A percentile compares a stretch with the other conserved stretches of the same genome.
phyloP scores from a whole-genome alignment of 2,329 filamentous ascomycete species.

The Colletotrichum kahawae region DNA sequence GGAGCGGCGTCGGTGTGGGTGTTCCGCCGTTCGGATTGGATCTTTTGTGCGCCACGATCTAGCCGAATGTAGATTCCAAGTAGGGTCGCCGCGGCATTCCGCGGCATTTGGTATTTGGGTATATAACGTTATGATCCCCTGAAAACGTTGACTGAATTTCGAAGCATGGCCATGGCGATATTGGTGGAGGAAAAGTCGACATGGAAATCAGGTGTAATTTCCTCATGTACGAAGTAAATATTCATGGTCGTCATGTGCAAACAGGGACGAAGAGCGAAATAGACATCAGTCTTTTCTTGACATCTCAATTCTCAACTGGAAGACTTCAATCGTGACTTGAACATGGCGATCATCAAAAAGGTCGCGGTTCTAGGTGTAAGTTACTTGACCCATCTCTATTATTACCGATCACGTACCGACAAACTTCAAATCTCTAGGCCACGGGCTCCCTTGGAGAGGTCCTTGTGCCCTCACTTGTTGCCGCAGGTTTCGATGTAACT shows the following conservation, averaged over 20 bases:
- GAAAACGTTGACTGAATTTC: neutral
- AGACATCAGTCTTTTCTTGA: no score
- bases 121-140: neutral
- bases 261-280: neutral
- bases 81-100: neutral
- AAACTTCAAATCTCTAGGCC: neutral
- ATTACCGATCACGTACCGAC: neutral
- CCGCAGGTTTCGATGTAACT: neutral
- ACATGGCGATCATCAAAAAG: neutral
- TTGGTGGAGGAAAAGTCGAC: neutral
- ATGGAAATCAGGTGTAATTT: neutral
- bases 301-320: neutral
- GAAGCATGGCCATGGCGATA: neutral
- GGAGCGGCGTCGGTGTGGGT: neutral
- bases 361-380: slow-evolving; percentile 1
- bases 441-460: neutral
- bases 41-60: neutral
- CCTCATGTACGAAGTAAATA: no score
- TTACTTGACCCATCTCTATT: fast-evolving
- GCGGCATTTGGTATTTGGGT: neutral
- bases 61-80: neutral
- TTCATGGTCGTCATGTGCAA: no score
- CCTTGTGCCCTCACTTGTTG: neutral
- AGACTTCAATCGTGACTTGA: neutral
- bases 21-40: neutral